phyloP scores from a whole-genome alignment of 1,284 basidiomycete genomes.

The Polyporus tsugae region DNA sequence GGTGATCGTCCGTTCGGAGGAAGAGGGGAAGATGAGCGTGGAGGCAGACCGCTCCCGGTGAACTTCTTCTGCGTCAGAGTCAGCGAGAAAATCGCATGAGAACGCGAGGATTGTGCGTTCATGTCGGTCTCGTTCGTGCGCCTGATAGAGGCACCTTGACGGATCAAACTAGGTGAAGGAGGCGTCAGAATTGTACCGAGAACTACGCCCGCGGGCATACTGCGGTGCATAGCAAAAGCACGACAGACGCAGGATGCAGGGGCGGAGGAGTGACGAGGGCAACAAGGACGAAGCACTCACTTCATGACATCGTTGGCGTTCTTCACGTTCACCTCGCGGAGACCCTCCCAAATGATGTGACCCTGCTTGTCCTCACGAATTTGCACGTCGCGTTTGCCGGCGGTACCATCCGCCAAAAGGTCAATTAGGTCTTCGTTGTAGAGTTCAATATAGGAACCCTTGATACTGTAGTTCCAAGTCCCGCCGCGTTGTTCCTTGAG shows the following conservation, averaged over 20 bases:
- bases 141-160: constrained; percentile 88
- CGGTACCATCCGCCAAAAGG: constrained; percentile 78
- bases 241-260: constrained; percentile 5
- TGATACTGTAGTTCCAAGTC: constrained; percentile 78
- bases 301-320: constrained; percentile 91
- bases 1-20: constrained; percentile 77
- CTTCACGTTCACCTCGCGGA: constrained; percentile 90
- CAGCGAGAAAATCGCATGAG: constrained; percentile 98
- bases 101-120: constrained; percentile 98
- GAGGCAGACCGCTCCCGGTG: constrained; percentile 69
- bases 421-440: constrained; percentile 99
- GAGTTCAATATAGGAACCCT: constrained; percentile 94
- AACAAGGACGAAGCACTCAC: constrained; percentile 53
- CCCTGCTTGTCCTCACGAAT: constrained; percentile 98
- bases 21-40: constrained; percentile 78
- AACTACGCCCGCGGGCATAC: neutral
- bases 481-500: constrained; percentile 78
- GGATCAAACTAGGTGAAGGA: constrained; percentile 55
- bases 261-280: constrained; percentile 17
- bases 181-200: constrained; percentile 4
- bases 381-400: constrained; percentile 83
- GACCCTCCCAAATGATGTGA: constrained; percentile 95
- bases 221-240: neutral
- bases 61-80: constrained; percentile 91
- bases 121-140: constrained; percentile 98